phyloP scores from a whole-genome alignment of 768 basidiomycete species.

The Naganishia onofrii region DNA sequence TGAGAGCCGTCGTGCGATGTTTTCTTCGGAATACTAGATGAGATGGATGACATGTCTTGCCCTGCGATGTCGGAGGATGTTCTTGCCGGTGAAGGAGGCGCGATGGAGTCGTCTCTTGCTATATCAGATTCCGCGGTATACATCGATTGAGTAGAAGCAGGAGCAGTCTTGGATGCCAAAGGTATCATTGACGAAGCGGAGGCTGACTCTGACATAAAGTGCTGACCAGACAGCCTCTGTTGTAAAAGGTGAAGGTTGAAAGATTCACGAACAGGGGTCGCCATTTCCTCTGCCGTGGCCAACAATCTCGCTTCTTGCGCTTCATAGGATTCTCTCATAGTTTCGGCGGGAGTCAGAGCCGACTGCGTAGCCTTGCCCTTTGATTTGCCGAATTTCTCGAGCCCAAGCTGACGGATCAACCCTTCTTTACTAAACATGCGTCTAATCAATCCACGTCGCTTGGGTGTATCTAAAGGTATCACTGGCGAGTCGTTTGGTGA shows the following conservation, averaged over 20 bases:
- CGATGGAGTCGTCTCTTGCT: background rate
- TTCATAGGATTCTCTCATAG: background rate
- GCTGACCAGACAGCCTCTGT: background rate
- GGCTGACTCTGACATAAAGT: background rate
- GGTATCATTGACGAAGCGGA: slow-evolving; percentile 1
- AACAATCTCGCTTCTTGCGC: slow-evolving; percentile 7
- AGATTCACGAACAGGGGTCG: background rate
- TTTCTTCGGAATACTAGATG: background rate
- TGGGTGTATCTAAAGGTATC: background rate
- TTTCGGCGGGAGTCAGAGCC: background rate
- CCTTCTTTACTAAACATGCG: slow-evolving; percentile 15
- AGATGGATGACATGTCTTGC: background rate
- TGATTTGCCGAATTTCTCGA: background rate
- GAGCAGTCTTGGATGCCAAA: background rate
- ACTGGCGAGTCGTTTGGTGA: background rate
- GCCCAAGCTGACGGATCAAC: background rate
- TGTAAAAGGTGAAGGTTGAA: background rate
- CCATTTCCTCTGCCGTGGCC: slow-evolving; percentile 15
- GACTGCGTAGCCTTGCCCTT: background rate
- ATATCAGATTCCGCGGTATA: background rate
- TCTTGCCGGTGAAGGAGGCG: background rate
- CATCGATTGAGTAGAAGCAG: background rate
- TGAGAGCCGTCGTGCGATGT: background rate
- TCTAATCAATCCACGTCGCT: background rate
- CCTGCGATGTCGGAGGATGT: background rate